Evolutionary conservation across 129 eudicot genomes (phyloP).

Genomic region (Apium graveolens): DNA sequence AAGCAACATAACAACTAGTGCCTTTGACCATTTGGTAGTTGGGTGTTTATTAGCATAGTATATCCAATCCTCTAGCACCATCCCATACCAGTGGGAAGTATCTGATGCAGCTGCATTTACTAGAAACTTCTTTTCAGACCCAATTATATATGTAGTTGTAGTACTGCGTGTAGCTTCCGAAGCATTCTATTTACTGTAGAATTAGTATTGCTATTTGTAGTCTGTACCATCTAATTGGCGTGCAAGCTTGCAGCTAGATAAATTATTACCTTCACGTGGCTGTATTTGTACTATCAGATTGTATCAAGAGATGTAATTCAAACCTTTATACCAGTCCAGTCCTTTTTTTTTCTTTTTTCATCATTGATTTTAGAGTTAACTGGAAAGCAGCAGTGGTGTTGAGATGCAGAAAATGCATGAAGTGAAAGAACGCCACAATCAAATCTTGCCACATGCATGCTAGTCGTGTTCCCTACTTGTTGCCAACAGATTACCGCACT

Average conservation of each 20-base stretch:
- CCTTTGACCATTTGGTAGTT: conserved; percentile 14
- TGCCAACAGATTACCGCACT: too few species aligned
- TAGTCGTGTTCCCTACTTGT: background rate
- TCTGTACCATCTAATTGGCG: background rate
- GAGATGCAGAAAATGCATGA: background rate
- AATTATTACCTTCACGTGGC: background rate
- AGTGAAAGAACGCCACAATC: too few species aligned
- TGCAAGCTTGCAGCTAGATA: background rate
- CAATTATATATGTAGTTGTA: background rate
- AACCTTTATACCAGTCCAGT: background rate
- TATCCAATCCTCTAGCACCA: conserved; percentile 12
- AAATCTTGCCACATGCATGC: background rate
- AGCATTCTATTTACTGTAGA: too few species aligned
- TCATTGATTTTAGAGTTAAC: background rate
- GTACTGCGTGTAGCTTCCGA: background rate
- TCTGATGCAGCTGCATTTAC: conserved; percentile 2
- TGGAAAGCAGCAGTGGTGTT: background rate
- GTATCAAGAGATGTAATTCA: background rate
- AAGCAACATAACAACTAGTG: conserved; percentile 40
- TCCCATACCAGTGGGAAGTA: background rate
- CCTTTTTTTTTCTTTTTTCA: background rate
- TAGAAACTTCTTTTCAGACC: background rate
- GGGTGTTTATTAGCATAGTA: conserved; percentile 11
- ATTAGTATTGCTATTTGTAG: background rate
- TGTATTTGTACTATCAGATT: background rate